A percentile compares a stretch with the other conserved stretches of the same genome.
phyloP scores from a whole-genome alignment of 2,329 filamentous ascomycete genomes.

The Colletotrichum costaricense region DNA sequence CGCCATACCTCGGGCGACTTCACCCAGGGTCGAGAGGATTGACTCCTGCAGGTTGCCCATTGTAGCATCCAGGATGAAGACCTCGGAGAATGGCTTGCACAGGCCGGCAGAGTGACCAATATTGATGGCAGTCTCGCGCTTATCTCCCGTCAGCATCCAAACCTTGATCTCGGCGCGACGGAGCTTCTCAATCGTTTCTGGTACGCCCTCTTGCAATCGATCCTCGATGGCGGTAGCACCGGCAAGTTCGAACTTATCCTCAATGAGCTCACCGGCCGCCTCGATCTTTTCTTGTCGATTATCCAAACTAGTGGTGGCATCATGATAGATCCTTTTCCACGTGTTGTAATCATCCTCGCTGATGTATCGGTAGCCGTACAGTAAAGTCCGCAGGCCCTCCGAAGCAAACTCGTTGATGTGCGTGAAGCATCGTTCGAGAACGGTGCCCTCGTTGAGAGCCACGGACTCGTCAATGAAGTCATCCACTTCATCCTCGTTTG shows the following conservation, averaged over 20 bases:
- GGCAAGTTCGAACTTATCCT: constrained; percentile 82
- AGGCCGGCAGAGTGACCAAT: constrained; percentile 89
- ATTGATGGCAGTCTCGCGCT: constrained; percentile 92
- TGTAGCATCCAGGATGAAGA: constrained; percentile 79
- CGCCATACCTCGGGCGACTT: constrained; percentile 74
- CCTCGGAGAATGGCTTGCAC: constrained; percentile 76
- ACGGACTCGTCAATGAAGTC: constrained; percentile 69
- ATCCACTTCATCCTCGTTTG: constrained; percentile 58
- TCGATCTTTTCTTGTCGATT: constrained; percentile 85
- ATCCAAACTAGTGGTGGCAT: constrained; percentile 85
- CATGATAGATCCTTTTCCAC: constrained; percentile 83
- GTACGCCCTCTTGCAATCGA: constrained; percentile 89
- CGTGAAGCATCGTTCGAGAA: constrained; percentile 88
- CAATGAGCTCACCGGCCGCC: constrained; percentile 82
- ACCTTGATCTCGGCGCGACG: constrained; percentile 91
- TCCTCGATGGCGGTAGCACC: constrained; percentile 95
- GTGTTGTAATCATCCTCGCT: constrained; percentile 77
- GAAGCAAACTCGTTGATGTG: constrained; percentile 91
- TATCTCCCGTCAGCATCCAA: constrained; percentile 97
- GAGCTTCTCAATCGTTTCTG: constrained; percentile 91
- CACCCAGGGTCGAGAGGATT: constrained; percentile 73
- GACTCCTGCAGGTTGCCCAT: constrained; percentile 73
- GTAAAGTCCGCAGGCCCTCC: constrained; percentile 85
- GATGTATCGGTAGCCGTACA: constrained; percentile 85
- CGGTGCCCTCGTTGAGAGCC: constrained; percentile 69